These are phyloP conservation scores for Peribolospora kevripleyi DNA, from an alignment of 768 basidiomycete species.

Conservation along the genomic window DNA sequence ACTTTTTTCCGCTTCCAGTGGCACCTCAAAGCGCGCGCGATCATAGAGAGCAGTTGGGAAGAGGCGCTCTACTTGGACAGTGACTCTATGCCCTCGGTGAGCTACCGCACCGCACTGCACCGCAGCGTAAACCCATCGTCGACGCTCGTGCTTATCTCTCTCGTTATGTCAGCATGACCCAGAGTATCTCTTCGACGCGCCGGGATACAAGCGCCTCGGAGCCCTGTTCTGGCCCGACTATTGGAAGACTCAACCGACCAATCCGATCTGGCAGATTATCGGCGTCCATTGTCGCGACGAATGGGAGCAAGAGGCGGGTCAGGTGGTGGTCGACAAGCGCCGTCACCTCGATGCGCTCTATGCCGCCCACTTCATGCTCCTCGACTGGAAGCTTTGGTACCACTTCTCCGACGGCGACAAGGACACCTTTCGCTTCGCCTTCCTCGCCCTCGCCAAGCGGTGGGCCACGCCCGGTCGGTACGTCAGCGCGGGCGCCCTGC, in stretches of 20 bases:
- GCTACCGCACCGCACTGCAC: conserved; percentile 17
- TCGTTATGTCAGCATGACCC: conserved; percentile 12
- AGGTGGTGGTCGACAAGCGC: conserved; percentile 24
- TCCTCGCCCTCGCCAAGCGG: conserved; percentile 23
- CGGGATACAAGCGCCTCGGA: conserved; percentile 21
- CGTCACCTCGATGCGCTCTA: conserved; percentile 21
- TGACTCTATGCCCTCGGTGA: conserved; percentile 2
- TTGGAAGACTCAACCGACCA: conserved; percentile 22
- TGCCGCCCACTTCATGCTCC: conserved; percentile 13
- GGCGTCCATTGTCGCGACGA: conserved; percentile 25
- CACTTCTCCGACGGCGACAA: conserved; percentile 25
- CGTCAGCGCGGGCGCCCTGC: conserved; percentile 22
- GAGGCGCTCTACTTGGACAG: conserved; percentile 23
- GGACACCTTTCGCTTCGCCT: conserved; percentile 19
- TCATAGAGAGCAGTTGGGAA: conserved; percentile 15
- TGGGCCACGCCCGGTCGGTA: conserved; percentile 26
- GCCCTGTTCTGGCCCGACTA: conserved; percentile 20
- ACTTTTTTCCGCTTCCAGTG: conserved; percentile 5
- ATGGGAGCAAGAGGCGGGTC: conserved; percentile 26
- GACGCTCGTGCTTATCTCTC: too few relatives aligned
- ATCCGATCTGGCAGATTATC: conserved; percentile 19
- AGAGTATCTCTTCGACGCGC: conserved; percentile 20
- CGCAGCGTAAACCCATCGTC: too few relatives aligned
- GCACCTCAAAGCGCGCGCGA: conserved; percentile 18
- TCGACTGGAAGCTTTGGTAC: conserved; percentile 22